Evolutionary conservation across 768 basidiomycete species (phyloP).

Genomic region (Chalciporus piperatus): DNA sequence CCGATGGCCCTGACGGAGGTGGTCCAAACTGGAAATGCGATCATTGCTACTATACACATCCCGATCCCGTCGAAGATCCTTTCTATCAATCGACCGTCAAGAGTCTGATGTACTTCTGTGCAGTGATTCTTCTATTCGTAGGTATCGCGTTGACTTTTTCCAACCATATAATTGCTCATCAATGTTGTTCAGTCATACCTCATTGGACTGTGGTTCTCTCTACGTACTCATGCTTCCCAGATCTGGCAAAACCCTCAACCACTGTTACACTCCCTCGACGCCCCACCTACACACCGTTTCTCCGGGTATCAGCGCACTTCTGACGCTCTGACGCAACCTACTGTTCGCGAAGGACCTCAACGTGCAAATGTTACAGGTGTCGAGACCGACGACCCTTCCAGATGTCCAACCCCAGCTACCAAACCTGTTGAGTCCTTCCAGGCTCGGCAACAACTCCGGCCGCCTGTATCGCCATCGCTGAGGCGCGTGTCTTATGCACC

Average conservation of each 20-base stretch:
- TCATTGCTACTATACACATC: slow-evolving; percentile 93
- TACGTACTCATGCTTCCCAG: slow-evolving; percentile 95
- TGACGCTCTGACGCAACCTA: slow-evolving; percentile 7
- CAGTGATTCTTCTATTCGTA: slow-evolving; percentile 84
- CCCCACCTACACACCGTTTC: slow-evolving; percentile 50
- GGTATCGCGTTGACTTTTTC: slow-evolving; percentile 32
- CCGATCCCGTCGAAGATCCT: slow-evolving; percentile 88
- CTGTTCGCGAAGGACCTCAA: slow-evolving; percentile 36
- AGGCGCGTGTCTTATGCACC: slow-evolving; percentile 59
- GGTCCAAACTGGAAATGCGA: slow-evolving; percentile 73
- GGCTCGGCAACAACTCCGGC: slow-evolving; percentile 18
- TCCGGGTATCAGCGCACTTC: slow-evolving; percentile 62
- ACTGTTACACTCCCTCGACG: slow-evolving; percentile 64
- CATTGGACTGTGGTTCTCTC: slow-evolving; percentile 97
- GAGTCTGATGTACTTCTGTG: slow-evolving; percentile 94
- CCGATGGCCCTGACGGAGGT: slow-evolving; percentile 30
- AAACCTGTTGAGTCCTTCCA: slow-evolving; percentile 24
- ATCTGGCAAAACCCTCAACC: slow-evolving; percentile 99
- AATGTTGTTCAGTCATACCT: slow-evolving; percentile 74
- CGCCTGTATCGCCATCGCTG: slow-evolving; percentile 42
- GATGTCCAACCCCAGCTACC: slow-evolving; percentile 38
- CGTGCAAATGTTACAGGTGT: slow-evolving; percentile 39
- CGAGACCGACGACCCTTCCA: slow-evolving; percentile 33
- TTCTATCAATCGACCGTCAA: slow-evolving; percentile 98
- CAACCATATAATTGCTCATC: slow-evolving; percentile 6